A percentile compares a stretch with the other conserved stretches of the same genome.
These are phyloP conservation scores for Baudoinia panamericana DNA, from an alignment of 495 filamentous ascomycete species.

Conservation along the genomic window DNA sequence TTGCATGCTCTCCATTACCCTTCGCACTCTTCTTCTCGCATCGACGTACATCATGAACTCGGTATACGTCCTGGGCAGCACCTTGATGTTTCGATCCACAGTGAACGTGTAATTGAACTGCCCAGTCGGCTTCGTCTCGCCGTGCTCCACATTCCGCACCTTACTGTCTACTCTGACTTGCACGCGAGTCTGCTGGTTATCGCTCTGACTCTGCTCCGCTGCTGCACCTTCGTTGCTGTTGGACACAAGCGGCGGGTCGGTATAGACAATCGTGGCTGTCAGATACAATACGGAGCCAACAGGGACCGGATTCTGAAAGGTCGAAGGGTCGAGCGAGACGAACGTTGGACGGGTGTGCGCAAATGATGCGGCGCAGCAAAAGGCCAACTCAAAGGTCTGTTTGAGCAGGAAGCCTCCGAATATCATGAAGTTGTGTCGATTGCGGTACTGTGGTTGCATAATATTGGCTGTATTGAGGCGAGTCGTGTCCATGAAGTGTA, in stretches of 20 bases:
- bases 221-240: conserved; percentile 15
- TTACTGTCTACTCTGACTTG: conserved; percentile 66
- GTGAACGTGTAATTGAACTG: conserved; percentile 79
- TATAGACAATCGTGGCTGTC: conserved; percentile 63
- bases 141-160: conserved; percentile 68
- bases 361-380: conserved; percentile 71
- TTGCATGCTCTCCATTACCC: conserved; percentile 24
- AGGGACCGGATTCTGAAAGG: conserved; percentile 73
- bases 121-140: conserved; percentile 58
- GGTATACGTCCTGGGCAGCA: conserved; percentile 61
- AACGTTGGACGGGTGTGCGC: conserved; percentile 65
- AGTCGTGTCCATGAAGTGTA: conserved; percentile 54
- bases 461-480: conserved; percentile 57
- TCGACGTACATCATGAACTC: conserved; percentile 76
- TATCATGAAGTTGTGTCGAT: conserved; percentile 81
- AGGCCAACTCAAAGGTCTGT: conserved; percentile 64
- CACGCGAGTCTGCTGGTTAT: conserved; percentile 48
- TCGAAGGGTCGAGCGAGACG: conserved; percentile 63
- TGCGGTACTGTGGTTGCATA: conserved; percentile 81
- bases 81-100: conserved; percentile 56
- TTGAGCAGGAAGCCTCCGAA: conserved; percentile 78
- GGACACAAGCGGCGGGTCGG: conserved; percentile 46
- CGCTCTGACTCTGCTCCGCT: conserved; percentile 28
- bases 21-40: conserved; percentile 45
- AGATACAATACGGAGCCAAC: conserved; percentile 74